Base-by-base conservation (phyloP, 768 basidiomycete genomes). In the Paxillus involutus region DNA sequence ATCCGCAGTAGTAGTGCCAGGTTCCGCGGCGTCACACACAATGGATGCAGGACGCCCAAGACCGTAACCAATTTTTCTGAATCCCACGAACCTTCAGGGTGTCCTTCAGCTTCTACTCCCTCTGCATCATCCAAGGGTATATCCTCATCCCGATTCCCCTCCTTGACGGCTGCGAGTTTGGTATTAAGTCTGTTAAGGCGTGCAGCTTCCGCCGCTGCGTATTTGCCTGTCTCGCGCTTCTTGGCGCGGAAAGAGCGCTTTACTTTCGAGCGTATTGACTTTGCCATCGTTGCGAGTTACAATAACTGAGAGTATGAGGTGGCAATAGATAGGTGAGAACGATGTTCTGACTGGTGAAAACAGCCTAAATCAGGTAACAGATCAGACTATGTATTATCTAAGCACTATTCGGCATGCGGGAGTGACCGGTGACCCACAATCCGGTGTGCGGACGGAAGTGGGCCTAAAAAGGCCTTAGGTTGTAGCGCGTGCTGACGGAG, bases 241-340 rank as follows among this genome's bases (percentile, higher is more conserved):
- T 88, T 86, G 13, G 84, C 76, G 60, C 91, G 87, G 71, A 82
- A 89, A 13, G 80, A 73, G 30, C 91, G 87, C 67, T 93, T 94
- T 45, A 81, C 78, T 73, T 94, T 94, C 7, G 89, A 90, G 64
- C 91, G 77, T 39, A 82, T 79, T 42, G 89, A 91, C 77, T 94
- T 94, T 41, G 88, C 91, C 91, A 94, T 91, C 29, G 59, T 46
- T 21, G 32, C 17, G 24, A 19, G 14, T 47, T 29, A 36, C 16
- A 21, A 19, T 26, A 37, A 32, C 11, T 21, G 13, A 17, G 29
- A 37, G 35, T 32, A 42, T 4, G 30, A n/a, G 26, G 33, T 13
- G 21, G 24, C 9, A 13, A 9, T 36, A 19, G 32, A 19, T 40
- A 17, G 6, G 14, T 40, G 16, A 40, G 17, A 17, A 40, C 26